Percentiles rank a stretch among this genome's conserved stretches.
These are phyloP conservation scores for Silene vulgaris DNA, from an alignment of 179 eudicot species.

Conservation along the genomic window DNA sequence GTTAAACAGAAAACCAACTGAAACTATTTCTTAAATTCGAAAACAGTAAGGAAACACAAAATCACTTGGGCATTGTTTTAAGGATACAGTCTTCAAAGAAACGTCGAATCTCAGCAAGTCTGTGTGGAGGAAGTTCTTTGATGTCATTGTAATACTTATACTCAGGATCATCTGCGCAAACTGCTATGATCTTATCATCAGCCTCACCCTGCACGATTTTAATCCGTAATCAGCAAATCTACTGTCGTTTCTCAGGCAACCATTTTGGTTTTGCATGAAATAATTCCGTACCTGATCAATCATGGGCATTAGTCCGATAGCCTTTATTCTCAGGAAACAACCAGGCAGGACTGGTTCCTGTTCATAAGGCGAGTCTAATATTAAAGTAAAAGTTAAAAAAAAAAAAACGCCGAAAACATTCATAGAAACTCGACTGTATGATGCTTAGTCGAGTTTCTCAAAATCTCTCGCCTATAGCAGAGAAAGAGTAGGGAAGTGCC, in stretches of 20 bases:
- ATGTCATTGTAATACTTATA: conserved; percentile 71
- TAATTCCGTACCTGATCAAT: conserved; percentile 57
- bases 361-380: conserved; percentile 8
- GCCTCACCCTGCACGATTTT: conserved; percentile 55
- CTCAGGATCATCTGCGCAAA: conserved; percentile 93
- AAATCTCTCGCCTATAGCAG: no score
- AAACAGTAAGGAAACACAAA: background rate
- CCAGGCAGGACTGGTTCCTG: conserved; percentile 82
- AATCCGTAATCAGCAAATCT: background rate
- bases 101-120: conserved; percentile 66
- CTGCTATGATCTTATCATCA: conserved; percentile 87
- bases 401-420: background rate
- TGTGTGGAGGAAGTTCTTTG: conserved; percentile 77
- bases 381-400: background rate
- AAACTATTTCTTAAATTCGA: background rate
- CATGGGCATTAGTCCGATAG: conserved; percentile 83
- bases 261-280: conserved; percentile 3
- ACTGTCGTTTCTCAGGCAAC: background rate
- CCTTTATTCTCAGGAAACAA: conserved; percentile 68
- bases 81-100: conserved; percentile 92
- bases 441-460: no score
- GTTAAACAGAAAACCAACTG: conserved; percentile 25
- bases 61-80: background rate
- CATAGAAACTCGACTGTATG: background rate
- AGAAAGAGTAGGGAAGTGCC: no score